Evolutionary conservation across 371 early-diverging fungal genomes (phyloP), one percentile per base, ranked within the genome.

Genomic region (Saksenaea oblongispora): DNA sequence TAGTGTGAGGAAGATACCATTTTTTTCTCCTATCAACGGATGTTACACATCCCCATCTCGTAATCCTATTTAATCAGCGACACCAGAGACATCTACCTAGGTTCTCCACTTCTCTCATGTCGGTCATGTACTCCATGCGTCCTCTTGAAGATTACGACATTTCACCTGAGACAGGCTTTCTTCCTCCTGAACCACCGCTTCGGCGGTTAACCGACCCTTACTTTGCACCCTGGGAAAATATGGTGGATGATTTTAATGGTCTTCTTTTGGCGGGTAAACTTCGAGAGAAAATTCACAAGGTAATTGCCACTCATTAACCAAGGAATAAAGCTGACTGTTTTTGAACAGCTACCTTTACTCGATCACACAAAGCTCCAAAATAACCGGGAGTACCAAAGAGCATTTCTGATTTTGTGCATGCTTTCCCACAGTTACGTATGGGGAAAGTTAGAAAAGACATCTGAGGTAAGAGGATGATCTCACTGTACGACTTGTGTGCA

Each of bases 381-480:
- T 7, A 69, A 76, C 47, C 81, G 84, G 58, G 93, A 94, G 73
- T 90, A 90, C 73, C 89, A 90, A 66, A 82, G 98, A 53, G 97
- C 94, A 10, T 96, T 90, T 69, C 67, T 93, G 24, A 86, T 97
- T 34, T 83, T 97, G 9, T 89, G 92, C 44, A 91, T 96, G 78
- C 74, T 98, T 28, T 90, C 93, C 5, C 97, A 97, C 62, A 91
- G 91, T 15, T 97, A 92, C 72, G 89, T 98, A 10, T 95, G 96
- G 96, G 92, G 93, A 34, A 91, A 92, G 64, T 89, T 89, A 61
- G 91, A 91, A 59, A 76, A 80, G 10, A 85, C 87, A n/a, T 86
- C 88, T 39, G 87, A 91, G 84, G 91, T 90, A 80, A 55, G 51
- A 54, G 13, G 26, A 18, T 51, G 54, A 18, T 51, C 42, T 61